Percentiles rank a stretch among this genome's conserved stretches.
Evolutionary conservation across 2,329 filamentous ascomycete genomes (phyloP).

Genomic region (Pezizomycotina sp.): DNA sequence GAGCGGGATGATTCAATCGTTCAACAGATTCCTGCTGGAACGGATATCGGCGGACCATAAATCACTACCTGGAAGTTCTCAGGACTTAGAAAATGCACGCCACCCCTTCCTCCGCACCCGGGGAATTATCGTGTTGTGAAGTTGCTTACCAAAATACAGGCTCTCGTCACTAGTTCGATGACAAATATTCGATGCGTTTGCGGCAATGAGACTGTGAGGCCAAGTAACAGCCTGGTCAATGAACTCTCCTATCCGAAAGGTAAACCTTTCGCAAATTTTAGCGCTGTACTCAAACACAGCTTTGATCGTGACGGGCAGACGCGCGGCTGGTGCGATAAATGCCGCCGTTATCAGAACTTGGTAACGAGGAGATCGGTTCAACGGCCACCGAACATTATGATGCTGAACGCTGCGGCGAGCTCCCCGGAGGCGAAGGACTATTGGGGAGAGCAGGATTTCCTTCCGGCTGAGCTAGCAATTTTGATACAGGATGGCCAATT

Average conservation of each 20-base stretch:
- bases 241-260: conserved; percentile 62
- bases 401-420: conserved; percentile 63
- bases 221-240: conserved; percentile 64
- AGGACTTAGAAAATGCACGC: conserved; percentile 33
- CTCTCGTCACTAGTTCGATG: conserved; percentile 51
- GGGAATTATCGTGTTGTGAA: background rate
- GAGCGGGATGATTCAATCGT: conserved; percentile 66
- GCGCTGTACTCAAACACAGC: conserved; percentile 78
- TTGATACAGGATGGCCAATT: conserved; percentile 83
- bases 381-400: conserved; percentile 65
- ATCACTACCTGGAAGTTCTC: conserved; percentile 44
- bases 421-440: conserved; percentile 57
- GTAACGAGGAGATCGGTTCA: conserved; percentile 71
- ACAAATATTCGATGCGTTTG: conserved; percentile 73
- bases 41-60: conserved; percentile 63
- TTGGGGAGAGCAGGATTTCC: conserved; percentile 79
- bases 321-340: conserved; percentile 83
- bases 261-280: conserved; percentile 48
- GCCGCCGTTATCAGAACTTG: conserved; percentile 77
- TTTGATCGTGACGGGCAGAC: conserved; percentile 79
- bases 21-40: conserved; percentile 72
- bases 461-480: conserved; percentile 86
- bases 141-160: conserved; percentile 24
- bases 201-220: conserved; percentile 65
- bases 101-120: too few relatives aligned